Evolutionary conservation across 1,284 basidiomycete species (phyloP).

Genomic region (Rhodofomes roseus): DNA sequence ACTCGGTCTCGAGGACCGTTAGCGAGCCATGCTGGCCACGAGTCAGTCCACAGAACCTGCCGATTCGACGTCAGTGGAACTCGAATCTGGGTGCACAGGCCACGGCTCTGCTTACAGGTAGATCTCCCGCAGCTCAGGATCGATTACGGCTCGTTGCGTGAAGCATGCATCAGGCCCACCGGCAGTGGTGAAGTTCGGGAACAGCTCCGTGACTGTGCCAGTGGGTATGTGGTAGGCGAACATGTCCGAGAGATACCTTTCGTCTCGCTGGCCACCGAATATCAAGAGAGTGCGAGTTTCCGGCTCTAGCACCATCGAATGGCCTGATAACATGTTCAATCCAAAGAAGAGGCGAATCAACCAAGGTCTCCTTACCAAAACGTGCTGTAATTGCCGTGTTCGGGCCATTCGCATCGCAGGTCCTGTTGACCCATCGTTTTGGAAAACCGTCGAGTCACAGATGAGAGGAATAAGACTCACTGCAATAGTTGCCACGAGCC

Average conservation of each 20-base stretch:
- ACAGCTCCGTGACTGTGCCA: constrained; percentile 57
- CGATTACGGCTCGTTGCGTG: constrained; percentile 67
- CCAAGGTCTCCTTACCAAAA: constrained; percentile 40
- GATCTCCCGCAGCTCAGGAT: constrained; percentile 58
- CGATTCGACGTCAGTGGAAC: neutral
- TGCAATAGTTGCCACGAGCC: constrained; percentile 64
- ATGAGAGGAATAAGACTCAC: constrained; percentile 36
- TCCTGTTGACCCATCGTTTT: constrained; percentile 10
- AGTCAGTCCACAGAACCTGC: constrained; percentile 59
- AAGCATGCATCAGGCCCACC: constrained; percentile 69
- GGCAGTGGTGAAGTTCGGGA: constrained; percentile 50
- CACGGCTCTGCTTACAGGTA: constrained; percentile 48
- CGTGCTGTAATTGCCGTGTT: constrained; percentile 46
- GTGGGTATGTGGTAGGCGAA: constrained; percentile 63
- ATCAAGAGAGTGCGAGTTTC: constrained; percentile 55
- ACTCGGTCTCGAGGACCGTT: constrained; percentile 44
- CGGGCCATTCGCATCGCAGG: constrained; percentile 10
- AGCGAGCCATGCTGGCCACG: constrained; percentile 35
- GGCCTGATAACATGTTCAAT: constrained; percentile 39
- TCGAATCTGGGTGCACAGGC: neutral
- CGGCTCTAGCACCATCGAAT: constrained; percentile 75
- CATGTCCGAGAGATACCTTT: constrained; percentile 69
- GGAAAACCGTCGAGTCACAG: no score
- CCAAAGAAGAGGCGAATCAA: neutral
- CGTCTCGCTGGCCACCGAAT: constrained; percentile 66